Evolutionary conservation across 148 eudicot genomes (phyloP).

Genomic region (Chenopodium album): DNA sequence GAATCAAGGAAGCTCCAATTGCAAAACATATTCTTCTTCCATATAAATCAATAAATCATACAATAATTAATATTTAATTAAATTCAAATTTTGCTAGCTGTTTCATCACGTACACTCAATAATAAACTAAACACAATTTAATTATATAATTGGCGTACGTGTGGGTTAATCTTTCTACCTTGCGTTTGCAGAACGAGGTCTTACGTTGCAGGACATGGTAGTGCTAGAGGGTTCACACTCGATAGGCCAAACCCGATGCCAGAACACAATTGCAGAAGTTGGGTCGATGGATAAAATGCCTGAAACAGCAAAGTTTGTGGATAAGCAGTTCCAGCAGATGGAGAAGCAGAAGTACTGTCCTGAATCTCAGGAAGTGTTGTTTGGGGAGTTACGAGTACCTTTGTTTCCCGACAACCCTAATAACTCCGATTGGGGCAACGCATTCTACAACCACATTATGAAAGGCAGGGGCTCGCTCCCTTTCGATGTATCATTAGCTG

Average conservation of each 20-base stretch:
- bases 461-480: constrained; percentile 15
- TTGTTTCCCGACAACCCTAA: constrained; percentile 1
- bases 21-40: background rate
- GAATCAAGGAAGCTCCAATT: background rate
- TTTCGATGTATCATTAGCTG: constrained; percentile 16
- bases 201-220: constrained; percentile 16
- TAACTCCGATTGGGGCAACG: constrained; percentile 19
- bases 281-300: background rate
- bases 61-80: no score
- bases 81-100: background rate
- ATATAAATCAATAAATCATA: no score
- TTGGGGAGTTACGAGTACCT: constrained; percentile 4
- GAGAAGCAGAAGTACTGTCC: constrained; percentile 7
- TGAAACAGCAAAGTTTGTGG: background rate
- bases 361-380: background rate
- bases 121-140: background rate
- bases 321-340: background rate
- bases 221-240: constrained; percentile 31
- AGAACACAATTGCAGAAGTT: background rate
- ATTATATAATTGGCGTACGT: background rate
- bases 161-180: constrained; percentile 6
- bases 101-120: background rate
- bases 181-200: constrained; percentile 9
- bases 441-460: constrained; percentile 10
- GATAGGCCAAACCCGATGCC: constrained; percentile 21